These are phyloP conservation scores for Brassica napus DNA, from an alignment of 345 rosid species.

Conservation along the genomic window DNA sequence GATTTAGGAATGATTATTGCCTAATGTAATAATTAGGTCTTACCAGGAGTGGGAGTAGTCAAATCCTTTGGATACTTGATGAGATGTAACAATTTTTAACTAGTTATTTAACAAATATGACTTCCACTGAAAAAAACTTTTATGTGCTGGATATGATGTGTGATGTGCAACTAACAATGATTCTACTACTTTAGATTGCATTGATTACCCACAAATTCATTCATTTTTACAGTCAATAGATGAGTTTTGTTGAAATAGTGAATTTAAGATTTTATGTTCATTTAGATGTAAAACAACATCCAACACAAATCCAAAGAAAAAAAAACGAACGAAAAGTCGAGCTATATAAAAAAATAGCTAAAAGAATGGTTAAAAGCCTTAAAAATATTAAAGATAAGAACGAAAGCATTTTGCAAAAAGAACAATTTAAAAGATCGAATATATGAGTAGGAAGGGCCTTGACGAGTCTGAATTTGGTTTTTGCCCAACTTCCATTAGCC, in stretches of 20 bases:
- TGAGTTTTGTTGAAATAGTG: background rate
- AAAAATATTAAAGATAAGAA: conserved; percentile 24
- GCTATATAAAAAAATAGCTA: background rate
- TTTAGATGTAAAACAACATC: background rate
- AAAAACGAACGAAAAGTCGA: background rate
- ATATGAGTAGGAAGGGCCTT: conserved; percentile 22
- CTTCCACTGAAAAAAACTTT: conserved; percentile 30
- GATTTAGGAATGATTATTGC: conserved; percentile 33
- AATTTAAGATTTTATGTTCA: background rate
- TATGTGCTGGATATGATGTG: conserved; percentile 31
- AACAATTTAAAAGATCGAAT: background rate
- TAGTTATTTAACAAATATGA: conserved; percentile 11
- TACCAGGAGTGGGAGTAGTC: conserved; percentile 36
- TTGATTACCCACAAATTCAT: conserved; percentile 11
- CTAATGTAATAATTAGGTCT: conserved; percentile 30
- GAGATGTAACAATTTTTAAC: conserved; percentile 20
- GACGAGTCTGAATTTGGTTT: conserved; percentile 38
- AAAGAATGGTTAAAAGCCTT: background rate
- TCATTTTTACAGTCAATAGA: background rate
- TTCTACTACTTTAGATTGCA: conserved; percentile 6
- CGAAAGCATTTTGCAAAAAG: conserved; percentile 3
- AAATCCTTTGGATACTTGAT: conserved; percentile 37
- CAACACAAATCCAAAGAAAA: background rate
- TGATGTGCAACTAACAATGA: conserved; percentile 26
- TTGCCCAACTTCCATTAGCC: conserved; percentile 33